Percentiles rank a stretch among this genome's conserved stretches.
Evolutionary conservation across 148 eudicot species (phyloP).

Genomic region (Rhododendron ferrugineum): DNA sequence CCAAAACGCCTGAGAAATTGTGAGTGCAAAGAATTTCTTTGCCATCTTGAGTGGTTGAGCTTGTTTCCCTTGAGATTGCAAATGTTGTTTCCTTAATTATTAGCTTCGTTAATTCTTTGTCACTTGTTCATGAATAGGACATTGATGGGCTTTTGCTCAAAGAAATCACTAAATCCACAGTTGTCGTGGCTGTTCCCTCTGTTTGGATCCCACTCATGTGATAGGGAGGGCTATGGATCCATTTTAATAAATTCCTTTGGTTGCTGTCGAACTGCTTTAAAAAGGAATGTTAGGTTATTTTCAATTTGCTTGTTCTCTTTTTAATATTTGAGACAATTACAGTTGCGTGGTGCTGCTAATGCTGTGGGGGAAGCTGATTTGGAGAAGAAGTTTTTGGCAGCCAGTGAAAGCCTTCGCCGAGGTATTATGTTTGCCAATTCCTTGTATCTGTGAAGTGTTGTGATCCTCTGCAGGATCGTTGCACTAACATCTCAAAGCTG

Average conservation of each 20-base stretch:
- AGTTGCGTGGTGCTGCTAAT: constrained; percentile 84
- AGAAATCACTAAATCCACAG: background rate
- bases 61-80: background rate
- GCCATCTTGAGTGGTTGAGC: background rate
- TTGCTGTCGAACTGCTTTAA: background rate
- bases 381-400: constrained; percentile 76
- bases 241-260: background rate
- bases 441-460: constrained; percentile 47
- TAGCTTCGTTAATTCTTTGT: background rate
- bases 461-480: background rate
- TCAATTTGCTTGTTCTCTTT: background rate
- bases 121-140: background rate
- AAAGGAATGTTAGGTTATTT: background rate
- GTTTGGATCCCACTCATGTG: background rate
- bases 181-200: background rate
- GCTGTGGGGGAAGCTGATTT: constrained; percentile 88
- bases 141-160: background rate
- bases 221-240: background rate
- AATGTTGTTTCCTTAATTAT: background rate
- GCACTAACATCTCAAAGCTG: background rate
- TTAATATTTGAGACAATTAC: constrained; percentile 11
- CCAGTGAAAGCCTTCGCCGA: constrained; percentile 86
- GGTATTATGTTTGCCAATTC: constrained; percentile 99
- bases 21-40: background rate
- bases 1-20: background rate